Evolutionary conservation across 805 yeast species (phyloP).

Genomic region (Tetrapisispora arboricola): DNA sequence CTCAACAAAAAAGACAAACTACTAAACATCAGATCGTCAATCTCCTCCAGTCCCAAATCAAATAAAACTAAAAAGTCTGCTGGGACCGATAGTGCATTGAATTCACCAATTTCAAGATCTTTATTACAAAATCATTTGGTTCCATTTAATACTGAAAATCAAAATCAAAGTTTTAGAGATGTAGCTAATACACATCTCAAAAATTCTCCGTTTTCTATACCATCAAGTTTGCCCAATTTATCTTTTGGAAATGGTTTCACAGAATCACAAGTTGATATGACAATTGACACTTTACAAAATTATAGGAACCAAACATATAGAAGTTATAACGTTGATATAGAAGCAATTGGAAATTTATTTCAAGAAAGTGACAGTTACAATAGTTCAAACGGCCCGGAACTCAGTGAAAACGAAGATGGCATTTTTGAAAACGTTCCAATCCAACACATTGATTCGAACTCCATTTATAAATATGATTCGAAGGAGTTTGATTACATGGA

Average conservation of each 20-base stretch:
- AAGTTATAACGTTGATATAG: background rate
- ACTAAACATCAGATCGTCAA: background rate
- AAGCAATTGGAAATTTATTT: background rate
- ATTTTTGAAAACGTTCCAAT: constrained; percentile 7
- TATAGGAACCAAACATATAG: background rate
- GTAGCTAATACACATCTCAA: too few species aligned
- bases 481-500: constrained; percentile 10
- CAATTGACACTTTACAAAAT: constrained; percentile 1
- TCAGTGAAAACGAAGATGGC: background rate
- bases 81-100: too few species aligned
- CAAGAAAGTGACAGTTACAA: background rate
- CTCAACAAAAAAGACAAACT: background rate
- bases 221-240: constrained; percentile 1
- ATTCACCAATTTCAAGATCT: background rate
- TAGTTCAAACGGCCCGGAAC: background rate
- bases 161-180: too few species aligned
- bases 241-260: constrained; percentile 1
- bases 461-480: constrained; percentile 21
- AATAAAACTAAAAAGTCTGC: background rate
- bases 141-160: too few species aligned
- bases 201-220: background rate
- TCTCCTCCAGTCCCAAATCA: background rate
- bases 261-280: background rate
- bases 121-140: background rate
- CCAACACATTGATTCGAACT: constrained; percentile 17